Conservation (phyloP, 352 stramenopile genomes). For the Elongisporangium anandrum region DNA sequence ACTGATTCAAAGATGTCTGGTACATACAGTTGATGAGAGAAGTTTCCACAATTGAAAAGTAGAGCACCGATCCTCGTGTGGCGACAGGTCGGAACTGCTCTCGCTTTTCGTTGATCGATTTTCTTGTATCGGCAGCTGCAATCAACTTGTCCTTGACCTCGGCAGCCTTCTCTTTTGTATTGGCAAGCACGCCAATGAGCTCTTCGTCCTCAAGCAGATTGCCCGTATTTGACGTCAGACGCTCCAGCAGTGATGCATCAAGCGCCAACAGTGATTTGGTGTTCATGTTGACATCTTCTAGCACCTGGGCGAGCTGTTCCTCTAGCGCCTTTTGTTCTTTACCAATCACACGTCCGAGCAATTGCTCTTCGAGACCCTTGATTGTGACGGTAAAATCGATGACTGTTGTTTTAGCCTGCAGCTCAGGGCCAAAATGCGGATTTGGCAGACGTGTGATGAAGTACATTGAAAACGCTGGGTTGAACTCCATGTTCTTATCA, state of each 20-base stretch:
- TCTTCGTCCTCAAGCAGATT: constrained; percentile 98
- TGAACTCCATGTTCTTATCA: constrained; percentile 99
- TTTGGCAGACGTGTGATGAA: constrained; percentile 98
- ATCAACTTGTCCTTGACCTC: constrained; percentile 98
- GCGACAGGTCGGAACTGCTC: constrained; percentile 98
- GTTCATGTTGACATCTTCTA: constrained; percentile 98
- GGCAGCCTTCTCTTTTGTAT: constrained; percentile 97
- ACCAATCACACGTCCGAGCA: constrained; percentile 96
- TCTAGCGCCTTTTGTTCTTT: constrained; percentile 98
- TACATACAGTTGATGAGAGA: constrained; percentile 99
- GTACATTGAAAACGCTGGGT: constrained; percentile 97
- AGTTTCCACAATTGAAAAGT: constrained; percentile 99
- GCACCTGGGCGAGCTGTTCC: constrained; percentile 97
- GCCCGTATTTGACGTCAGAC: constrained; percentile 95
- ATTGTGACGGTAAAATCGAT: constrained; percentile 99
- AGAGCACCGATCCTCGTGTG: constrained; percentile 96
- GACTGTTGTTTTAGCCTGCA: constrained; percentile 98
- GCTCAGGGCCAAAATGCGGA: constrained; percentile 95
- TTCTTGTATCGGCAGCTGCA: constrained; percentile 94
- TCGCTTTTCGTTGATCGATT: constrained; percentile 97
- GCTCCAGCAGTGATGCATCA: constrained; percentile 95
- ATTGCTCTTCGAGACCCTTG: constrained; percentile 95
- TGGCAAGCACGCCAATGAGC: constrained; percentile 96
- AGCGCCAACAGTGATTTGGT: constrained; percentile 96
- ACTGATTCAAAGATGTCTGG: constrained; percentile 98